Conservation (phyloP, 2,329 filamentous ascomycete genomes). For the Cladobotryum mycophilum region DNA sequence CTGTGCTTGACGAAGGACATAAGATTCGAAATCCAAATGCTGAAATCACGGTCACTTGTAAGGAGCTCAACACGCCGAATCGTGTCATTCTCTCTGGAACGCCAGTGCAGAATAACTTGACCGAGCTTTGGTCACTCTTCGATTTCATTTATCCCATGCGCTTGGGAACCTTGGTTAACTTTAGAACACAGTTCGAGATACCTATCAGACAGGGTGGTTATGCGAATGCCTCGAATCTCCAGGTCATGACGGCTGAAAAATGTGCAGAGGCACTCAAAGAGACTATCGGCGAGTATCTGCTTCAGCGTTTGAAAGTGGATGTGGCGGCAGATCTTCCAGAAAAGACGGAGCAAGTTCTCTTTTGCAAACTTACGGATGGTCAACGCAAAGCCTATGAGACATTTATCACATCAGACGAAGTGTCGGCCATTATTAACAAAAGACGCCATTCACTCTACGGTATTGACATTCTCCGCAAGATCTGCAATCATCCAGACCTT, state of each 20-base stretch:
- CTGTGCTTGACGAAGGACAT: conserved; percentile 92
- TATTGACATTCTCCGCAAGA: conserved; percentile 87
- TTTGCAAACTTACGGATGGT: conserved; percentile 77
- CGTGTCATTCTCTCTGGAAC: conserved; percentile 92
- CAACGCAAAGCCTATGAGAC: conserved; percentile 76
- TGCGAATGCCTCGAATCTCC: conserved; percentile 86
- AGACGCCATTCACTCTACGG: conserved; percentile 78
- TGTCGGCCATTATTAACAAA: conserved; percentile 71
- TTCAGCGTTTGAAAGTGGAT: conserved; percentile 89
- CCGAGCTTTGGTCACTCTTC: conserved; percentile 93
- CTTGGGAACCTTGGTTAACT: conserved; percentile 83
- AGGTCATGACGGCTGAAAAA: conserved; percentile 89
- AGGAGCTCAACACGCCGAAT: conserved; percentile 84
- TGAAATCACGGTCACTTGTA: conserved; percentile 89
- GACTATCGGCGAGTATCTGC: conserved; percentile 83
- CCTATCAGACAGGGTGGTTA: conserved; percentile 92
- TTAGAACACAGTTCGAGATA: conserved; percentile 85
- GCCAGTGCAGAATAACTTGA: conserved; percentile 94
- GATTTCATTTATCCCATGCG: conserved; percentile 98
- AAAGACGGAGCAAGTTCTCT: conserved; percentile 93
- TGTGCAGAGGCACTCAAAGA: conserved; percentile 93
- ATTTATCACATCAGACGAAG: conserved; percentile 77
- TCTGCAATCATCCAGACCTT: conserved; percentile 95
- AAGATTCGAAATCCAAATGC: conserved; percentile 97
- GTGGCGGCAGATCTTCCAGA: conserved; percentile 90